These are phyloP conservation scores for Fusarium protoensiforme DNA, from an alignment of 2,329 filamentous ascomycete genomes.

Conservation along the genomic window DNA sequence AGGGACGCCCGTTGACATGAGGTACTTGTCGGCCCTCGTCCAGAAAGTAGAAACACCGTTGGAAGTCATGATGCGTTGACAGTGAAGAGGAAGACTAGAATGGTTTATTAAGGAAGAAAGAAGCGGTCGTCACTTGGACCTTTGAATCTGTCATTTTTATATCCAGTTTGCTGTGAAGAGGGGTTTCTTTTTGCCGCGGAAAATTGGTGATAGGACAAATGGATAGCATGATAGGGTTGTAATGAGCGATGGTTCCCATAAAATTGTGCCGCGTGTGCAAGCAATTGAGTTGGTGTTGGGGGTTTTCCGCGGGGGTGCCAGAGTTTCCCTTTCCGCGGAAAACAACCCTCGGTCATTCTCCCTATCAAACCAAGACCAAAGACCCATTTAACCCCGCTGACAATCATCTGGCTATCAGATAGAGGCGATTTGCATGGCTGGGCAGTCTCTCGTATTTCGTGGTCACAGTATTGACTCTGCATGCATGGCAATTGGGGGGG, in stretches of 20 bases:
- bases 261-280: neutral
- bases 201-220: neutral
- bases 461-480: neutral
- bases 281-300: neutral
- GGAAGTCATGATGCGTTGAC: conserved; percentile 1
- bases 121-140: accelerated
- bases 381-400: neutral
- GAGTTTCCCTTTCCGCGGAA: neutral
- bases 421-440: neutral
- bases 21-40: conserved; percentile 51
- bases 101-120: neutral
- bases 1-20: conserved; percentile 56
- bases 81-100: neutral
- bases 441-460: neutral
- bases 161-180: neutral
- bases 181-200: neutral
- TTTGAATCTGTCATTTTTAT: neutral
- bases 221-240: neutral
- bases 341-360: neutral
- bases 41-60: conserved; percentile 40
- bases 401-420: neutral
- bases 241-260: neutral
- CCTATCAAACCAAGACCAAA: neutral
- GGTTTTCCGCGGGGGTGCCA: neutral
- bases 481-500: neutral